These are phyloP conservation scores for Fomes fomentarius DNA, from an alignment of 1,284 basidiomycete genomes.

Conservation along the genomic window DNA sequence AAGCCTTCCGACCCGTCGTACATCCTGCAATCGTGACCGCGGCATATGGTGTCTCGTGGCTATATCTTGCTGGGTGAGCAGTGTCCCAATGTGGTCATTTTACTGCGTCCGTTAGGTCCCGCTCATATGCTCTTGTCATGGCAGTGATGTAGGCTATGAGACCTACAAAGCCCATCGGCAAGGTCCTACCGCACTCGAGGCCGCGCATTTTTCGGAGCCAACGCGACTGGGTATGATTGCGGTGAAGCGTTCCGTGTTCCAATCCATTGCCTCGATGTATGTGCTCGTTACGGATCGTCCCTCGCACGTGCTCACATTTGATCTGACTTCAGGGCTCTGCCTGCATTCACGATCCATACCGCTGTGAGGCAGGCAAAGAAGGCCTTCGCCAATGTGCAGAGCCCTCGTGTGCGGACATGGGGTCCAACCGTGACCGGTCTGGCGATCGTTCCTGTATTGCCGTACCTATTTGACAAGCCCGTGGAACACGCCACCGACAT, in stretches of 20 bases:
- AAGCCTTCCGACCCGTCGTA: conserved; percentile 90
- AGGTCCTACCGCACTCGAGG: conserved; percentile 76
- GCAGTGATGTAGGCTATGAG: conserved; percentile 89
- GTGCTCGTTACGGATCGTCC: conserved; percentile 29
- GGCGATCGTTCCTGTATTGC: conserved; percentile 80
- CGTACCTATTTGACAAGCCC: conserved; percentile 85
- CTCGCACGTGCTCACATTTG: conserved; percentile 3
- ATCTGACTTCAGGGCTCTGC: conserved; percentile 60
- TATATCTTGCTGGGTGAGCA: conserved; percentile 67
- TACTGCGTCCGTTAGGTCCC: conserved; percentile 2
- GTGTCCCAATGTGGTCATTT: conserved; percentile 9
- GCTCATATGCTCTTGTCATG: conserved; percentile 26
- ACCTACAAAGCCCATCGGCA: conserved; percentile 83
- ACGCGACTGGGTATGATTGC: conserved; percentile 73
- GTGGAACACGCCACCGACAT: conserved; percentile 71
- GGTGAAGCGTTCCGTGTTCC: conserved; percentile 82
- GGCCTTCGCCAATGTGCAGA: conserved; percentile 68
- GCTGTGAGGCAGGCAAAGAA: conserved; percentile 82
- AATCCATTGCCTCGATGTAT: conserved; percentile 88
- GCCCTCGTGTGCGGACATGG: conserved; percentile 70
- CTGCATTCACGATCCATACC: conserved; percentile 85
- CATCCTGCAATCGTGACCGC: conserved; percentile 78
- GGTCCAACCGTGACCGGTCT: conserved; percentile 82
- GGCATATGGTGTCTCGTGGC: conserved; percentile 88
- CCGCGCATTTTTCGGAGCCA: conserved; percentile 77